Evolutionary conservation across 2,329 filamentous ascomycete genomes (phyloP), one percentile per base, ranked within the genome.

Genomic region (Myriosclerotinia curreyana): DNA sequence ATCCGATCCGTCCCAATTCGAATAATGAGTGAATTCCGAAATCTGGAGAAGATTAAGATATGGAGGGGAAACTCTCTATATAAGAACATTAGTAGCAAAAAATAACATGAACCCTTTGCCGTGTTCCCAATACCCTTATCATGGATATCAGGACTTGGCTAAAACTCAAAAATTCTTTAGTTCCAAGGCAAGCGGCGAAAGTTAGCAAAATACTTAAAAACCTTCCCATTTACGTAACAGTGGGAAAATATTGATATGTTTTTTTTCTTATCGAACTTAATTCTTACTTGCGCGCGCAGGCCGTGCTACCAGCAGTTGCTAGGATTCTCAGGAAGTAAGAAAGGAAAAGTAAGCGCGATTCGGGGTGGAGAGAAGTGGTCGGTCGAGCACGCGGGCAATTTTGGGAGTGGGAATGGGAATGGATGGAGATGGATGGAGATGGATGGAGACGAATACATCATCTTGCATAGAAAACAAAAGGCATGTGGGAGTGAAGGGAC

Each of bases 171-270:
- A 38, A 7, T 28, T 48, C 14, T 48, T 48, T 49, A 59, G 55
- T 36, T 59, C 38, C 42, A 48, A 48, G n/a, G 36, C 55, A 59
- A 28, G 42, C 55, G 55, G 38, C 55, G 55, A 36, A 36, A 36
- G 31, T 59, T 34, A 22, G 20, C 40, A 48, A 38, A 25, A 20
- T 36, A 36, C 14, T 59, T 46, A 48, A 28, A 28, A 34, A 12
- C n/a, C 55, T 20, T 38, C 42, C 42, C n/a, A 36, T 59, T 59
- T 59, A 59, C 55, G 55, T 59, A 59, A 59, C 55, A 48, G 55
- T 49, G 42, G 42, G 31, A 48, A 58, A 20, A 36, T n/a, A 48
- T 34, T 20, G 20, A 38, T 48, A 22, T 22, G 20, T 17, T 53
- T 14, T 17, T 53, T 14, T 28, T 31, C 49, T 51, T 51, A 51